Evolutionary conservation across 768 basidiomycete species (phyloP), one percentile per base, ranked within the genome.

Genomic region (Cystobasidium ongulense): DNA sequence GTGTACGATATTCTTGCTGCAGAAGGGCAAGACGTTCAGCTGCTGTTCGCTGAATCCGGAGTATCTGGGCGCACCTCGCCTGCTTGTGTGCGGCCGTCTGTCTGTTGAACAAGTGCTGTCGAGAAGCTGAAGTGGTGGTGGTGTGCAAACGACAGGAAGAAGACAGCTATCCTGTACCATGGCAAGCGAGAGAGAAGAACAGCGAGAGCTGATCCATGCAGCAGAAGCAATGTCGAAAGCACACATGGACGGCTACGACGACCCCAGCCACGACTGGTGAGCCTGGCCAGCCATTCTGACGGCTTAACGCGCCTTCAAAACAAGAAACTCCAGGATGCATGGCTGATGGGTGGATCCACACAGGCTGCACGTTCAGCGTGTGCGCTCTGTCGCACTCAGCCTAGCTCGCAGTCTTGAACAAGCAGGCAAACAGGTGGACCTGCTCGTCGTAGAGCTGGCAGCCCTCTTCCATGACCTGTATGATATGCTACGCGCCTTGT

Each of bases 391-490:
- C 13, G 65, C 65, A 10, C 2, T 67, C 17, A 29, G 18, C 2
- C 4, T 67, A 3, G 65, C 39, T 46, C 27, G 41, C 5, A 8
- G 18, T 27, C 39, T 52, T 1, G 13, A 61, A 27, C 43, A 15
- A 13, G 43, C 38, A 11, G 29, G 23, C 8, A 29, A 52, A 5
- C 25, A 29, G 38, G 50, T 67, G 43, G 78, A 78, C 67, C 21
- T 61, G 13, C 68, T 77, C 53, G 78, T 75, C 23, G 75, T 78
- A 35, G 35, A 76, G 21, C 76, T 78, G 57, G 43, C 75, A 1
- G 76, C 76, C 0, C 62, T 78, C 23, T 74, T 74, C 54, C 78
- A 78, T 59, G 78, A 78, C 72, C 73, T 78, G 64, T 64, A 61
- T 11, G 57, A 15, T 15, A 50, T 15, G 15, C 46, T 15, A 38